A percentile compares a stretch with the other conserved stretches of the same genome.
phyloP scores from a whole-genome alignment of 2,329 filamentous ascomycete species.

The Alternaria atra region DNA sequence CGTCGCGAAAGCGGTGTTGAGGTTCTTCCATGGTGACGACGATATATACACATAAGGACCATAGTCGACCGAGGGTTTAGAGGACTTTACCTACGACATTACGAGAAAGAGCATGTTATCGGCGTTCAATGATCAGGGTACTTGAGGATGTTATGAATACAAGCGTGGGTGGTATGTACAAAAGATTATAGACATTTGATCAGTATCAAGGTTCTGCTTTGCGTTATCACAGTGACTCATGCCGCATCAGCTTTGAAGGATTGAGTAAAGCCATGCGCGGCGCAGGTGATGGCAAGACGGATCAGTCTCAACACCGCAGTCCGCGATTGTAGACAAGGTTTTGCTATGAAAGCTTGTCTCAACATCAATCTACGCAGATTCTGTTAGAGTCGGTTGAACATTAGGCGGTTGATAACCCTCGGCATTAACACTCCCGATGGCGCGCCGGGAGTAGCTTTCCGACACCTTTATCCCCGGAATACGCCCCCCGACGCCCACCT shows the following conservation, averaged over 20 bases:
- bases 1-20: conserved; percentile 41
- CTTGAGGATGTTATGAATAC: not conserved
- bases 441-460: not conserved
- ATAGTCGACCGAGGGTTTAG: not conserved
- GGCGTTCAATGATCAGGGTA: not conserved
- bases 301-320: not conserved
- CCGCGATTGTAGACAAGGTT: no score
- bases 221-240: not conserved
- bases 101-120: not conserved
- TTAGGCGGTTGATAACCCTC: not conserved
- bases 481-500: not conserved
- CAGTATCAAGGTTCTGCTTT: not conserved
- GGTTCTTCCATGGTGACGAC: conserved; percentile 48
- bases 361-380: not conserved
- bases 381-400: not conserved
- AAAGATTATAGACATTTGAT: not conserved
- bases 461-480: conserved; percentile 12
- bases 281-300: not conserved
- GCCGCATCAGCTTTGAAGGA: not conserved
- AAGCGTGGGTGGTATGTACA: not conserved
- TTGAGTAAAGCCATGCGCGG: not conserved
- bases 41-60: conserved; percentile 26
- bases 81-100: not conserved
- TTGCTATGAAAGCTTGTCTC: not conserved
- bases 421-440: conserved; percentile 2